These are phyloP conservation scores for Nemania bipapillata DNA, from an alignment of 2,329 filamentous ascomycete genomes.

Conservation along the genomic window DNA sequence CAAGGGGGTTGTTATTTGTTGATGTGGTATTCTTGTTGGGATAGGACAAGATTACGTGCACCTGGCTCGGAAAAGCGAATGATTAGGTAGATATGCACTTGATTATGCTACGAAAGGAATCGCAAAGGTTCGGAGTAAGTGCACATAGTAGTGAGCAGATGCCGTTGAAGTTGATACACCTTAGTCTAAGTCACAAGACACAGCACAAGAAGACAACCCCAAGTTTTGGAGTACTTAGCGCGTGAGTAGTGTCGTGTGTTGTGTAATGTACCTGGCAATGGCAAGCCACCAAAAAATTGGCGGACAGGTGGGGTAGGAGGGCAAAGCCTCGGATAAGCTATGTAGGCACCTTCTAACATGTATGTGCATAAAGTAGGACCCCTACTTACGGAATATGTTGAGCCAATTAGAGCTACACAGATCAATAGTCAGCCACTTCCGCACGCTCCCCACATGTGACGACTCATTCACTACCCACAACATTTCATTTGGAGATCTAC, in stretches of 20 bases:
- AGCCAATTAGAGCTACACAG: constrained; percentile 23
- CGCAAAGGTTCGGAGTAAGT: not conserved
- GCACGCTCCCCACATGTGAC: constrained; percentile 19
- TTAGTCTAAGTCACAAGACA: constrained; percentile 22
- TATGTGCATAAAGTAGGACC: not conserved
- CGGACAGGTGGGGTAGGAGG: not conserved
- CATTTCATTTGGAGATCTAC: not conserved
- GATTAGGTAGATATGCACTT: not conserved
- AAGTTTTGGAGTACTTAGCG: constrained; percentile 14
- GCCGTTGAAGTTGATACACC: constrained; percentile 8
- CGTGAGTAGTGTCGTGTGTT: not conserved
- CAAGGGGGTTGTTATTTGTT: constrained; percentile 1
- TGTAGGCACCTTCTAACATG: not conserved
- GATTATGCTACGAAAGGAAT: not conserved
- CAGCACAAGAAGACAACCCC: constrained; percentile 5
- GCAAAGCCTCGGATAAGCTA: constrained; percentile 11
- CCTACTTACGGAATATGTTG: constrained; percentile 22
- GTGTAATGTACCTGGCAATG: constrained; percentile 4
- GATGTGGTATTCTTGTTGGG: constrained; percentile 32
- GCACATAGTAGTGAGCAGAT: not conserved
- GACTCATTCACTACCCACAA: constrained; percentile 5
- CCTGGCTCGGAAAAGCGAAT: not conserved
- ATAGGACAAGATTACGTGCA: constrained; percentile 1
- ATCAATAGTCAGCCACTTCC: constrained; percentile 2
- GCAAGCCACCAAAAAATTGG: constrained; percentile 13